Conservation (phyloP, 1,139 yeast genomes). For the Pichia sp. region DNA sequence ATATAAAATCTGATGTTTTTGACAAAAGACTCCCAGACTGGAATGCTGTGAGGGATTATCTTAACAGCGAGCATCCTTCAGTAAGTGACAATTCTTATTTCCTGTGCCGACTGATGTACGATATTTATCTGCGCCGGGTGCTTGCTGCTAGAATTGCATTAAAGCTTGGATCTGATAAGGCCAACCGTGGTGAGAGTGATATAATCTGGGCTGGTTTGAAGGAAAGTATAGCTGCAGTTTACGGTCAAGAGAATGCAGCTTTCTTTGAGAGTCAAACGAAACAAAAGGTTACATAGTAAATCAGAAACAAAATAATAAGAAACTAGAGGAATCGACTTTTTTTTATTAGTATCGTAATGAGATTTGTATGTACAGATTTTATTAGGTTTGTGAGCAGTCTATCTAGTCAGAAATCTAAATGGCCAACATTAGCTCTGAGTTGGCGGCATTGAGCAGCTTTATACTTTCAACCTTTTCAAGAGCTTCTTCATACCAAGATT, state of each 20-base stretch:
- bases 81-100: constrained; percentile 21
- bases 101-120: constrained; percentile 20
- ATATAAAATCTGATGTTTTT: constrained; percentile 15
- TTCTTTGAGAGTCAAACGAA: constrained; percentile 19
- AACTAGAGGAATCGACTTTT: no score
- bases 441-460: constrained; percentile 17
- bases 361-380: no score
- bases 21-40: constrained; percentile 12
- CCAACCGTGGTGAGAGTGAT: constrained; percentile 13
- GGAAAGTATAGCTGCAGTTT: constrained; percentile 14
- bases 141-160: constrained; percentile 22
- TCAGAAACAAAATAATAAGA: no score
- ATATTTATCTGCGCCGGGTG: constrained; percentile 23
- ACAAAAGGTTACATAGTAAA: no score
- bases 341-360: no score
- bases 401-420: no score
- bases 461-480: constrained; percentile 15
- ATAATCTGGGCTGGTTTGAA: constrained; percentile 12
- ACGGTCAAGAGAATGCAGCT: constrained; percentile 19
- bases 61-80: constrained; percentile 14
- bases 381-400: no score
- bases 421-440: no score
- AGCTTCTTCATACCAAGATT: constrained; percentile 17
- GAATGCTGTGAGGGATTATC: constrained; percentile 10
- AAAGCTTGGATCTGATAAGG: constrained; percentile 18